phyloP scores from a whole-genome alignment of 2,329 filamentous ascomycete species.

The Aspergillus awamori region DNA sequence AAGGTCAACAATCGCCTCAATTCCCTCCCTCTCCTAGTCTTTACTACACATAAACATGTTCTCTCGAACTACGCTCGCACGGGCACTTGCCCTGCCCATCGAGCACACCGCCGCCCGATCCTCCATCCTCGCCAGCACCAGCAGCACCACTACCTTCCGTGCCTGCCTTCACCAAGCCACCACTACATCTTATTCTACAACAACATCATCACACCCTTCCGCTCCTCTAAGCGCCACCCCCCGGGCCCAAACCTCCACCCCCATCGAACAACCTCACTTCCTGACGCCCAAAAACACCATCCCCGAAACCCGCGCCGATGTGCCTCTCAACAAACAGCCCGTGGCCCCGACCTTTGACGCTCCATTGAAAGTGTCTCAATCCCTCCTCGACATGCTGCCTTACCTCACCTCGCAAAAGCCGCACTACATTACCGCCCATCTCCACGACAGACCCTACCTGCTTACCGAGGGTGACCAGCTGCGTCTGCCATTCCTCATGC shows the following conservation, averaged over 20 bases:
- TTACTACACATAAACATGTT: conserved; percentile 35
- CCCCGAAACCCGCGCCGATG: conserved; percentile 25
- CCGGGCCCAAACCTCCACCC: conserved; percentile 29
- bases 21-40: background rate
- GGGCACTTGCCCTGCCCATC: conserved; percentile 32
- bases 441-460: conserved; percentile 55
- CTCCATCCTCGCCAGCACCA: conserved; percentile 23
- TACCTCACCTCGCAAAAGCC: conserved; percentile 48
- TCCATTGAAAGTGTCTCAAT: conserved; percentile 46
- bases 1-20: background rate
- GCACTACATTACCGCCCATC: conserved; percentile 52
- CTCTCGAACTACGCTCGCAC: conserved; percentile 38
- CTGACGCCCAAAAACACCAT: conserved; percentile 20
- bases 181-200: conserved; percentile 23
- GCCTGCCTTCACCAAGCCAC: conserved; percentile 48
- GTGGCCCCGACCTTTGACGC: conserved; percentile 41
- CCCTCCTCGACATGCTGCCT: conserved; percentile 48
- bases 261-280: conserved; percentile 17
- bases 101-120: conserved; percentile 21
- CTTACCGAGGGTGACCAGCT: conserved; percentile 68
- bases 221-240: conserved; percentile 31
- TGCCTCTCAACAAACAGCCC: conserved; percentile 38
- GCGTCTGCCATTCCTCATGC: conserved; percentile 79
- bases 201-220: conserved; percentile 36
- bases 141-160: conserved; percentile 34